Evolutionary conservation across 2,329 filamentous ascomycete species (phyloP), one percentile per base, ranked within the genome.

Genomic region (Arachnomyces sp.): DNA sequence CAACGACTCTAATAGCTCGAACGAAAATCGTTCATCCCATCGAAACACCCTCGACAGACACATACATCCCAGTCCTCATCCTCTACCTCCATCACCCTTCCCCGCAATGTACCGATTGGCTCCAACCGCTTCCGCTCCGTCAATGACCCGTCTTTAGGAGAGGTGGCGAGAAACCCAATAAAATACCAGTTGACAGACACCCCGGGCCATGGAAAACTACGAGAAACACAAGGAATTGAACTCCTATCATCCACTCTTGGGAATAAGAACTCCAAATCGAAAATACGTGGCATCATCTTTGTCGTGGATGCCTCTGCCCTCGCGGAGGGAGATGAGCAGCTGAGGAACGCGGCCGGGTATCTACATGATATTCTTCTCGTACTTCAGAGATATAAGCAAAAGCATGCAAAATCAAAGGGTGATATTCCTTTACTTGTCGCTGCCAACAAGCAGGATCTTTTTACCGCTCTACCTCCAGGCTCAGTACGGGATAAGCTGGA

Each of bases 381-480:
- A 3, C 71, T 98, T 43, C 92, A 96, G 68, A 64, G 65, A 15
- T 64, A 61, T 46, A 54, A 44, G 30, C 79, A 74, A 47, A 72
- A 73, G 13, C 56, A 58, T 1, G 69, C 73, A 34, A 81, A 78
- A 52, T 71, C 69, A 1, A 73, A 77, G 0, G 65, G 70, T 15
- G 71, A 76, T 15, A 73, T 92, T 7, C 80, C 85, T 0, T 74
- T 98, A 6, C 73, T 98, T 28, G 71, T 98, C 28, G 89, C 88
- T 2, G 89, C 88, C 39, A 98, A 96, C 66, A 98, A 98, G 73
- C 76, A 88, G 58, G 92, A 98, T 61, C 73, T 98, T 1, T 98
- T 98, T 60, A 95, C 92, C 0, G 87, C 90, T 6, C 68, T 95
- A 38, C 92, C 92, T 0, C 77, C 85, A 0, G 74, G 76, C 4